Evolutionary conservation across 352 stramenopile species (phyloP).

Genomic region (Globisporangium polare): DNA sequence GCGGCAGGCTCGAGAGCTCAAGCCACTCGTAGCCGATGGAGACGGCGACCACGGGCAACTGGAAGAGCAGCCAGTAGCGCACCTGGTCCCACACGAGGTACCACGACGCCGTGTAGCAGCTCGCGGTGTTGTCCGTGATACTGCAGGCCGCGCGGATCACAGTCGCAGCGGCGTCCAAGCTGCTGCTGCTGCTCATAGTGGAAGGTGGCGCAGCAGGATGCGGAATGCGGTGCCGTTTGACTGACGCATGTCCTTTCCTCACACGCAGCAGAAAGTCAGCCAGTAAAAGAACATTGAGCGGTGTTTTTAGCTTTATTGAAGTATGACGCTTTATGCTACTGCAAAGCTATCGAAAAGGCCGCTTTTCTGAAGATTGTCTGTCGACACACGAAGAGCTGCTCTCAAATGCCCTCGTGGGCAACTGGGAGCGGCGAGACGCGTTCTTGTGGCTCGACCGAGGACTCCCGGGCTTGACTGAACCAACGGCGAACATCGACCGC

Average conservation of each 20-base stretch:
- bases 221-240: neutral
- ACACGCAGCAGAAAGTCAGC: slow-evolving; percentile 1
- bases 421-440: neutral
- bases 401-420: no score
- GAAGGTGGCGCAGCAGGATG: neutral
- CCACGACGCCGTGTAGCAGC: slow-evolving; percentile 82
- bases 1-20: slow-evolving; percentile 54
- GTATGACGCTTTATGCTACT: neutral
- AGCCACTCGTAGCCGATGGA: slow-evolving; percentile 84
- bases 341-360: no score
- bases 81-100: slow-evolving; percentile 79
- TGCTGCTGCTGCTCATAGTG: slow-evolving; percentile 1
- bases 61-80: slow-evolving; percentile 74
- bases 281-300: no score
- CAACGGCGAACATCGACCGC: neutral
- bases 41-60: slow-evolving; percentile 59
- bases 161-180: neutral
- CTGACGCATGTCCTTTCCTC: neutral
- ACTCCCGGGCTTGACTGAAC: neutral
- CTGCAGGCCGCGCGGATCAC: slow-evolving; percentile 32
- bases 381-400: no score
- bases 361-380: no score
- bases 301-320: neutral
- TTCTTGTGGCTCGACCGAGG: neutral
- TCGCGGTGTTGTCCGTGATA: slow-evolving; percentile 45